Evolutionary conservation across 306 rosid genomes (phyloP), one percentile per base, ranked within the genome.

Genomic region (Ziziphus jujuba): DNA sequence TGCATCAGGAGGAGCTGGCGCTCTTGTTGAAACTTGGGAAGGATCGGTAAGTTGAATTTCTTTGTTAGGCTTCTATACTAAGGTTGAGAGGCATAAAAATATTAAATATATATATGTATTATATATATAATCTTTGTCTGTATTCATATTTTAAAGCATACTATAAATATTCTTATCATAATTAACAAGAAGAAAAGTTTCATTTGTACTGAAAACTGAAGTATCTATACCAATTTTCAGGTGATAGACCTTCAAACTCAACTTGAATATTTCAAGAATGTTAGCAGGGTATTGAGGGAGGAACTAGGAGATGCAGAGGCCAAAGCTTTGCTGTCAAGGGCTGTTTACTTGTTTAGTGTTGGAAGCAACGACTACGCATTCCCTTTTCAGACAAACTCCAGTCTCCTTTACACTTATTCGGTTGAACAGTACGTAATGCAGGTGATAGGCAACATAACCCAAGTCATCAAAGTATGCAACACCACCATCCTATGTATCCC

Each of bases 1-100:
- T 47, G 86, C 84, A 17, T 77, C 79, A 1, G 82, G 19, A 34
- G 91, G 85, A 45, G 63, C 80, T 12, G 78, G 80, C 52, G 82
- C 63, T 69, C 74, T 84, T 13, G 56, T 17, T 14, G 20, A 63
- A 62, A 55, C 69, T 51, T 43, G 38, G 23, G 50, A 61, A 44
- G 76, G 61, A 24, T 22, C 21, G 13, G 86, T 81, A 67, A 19
- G 75, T 28, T 31, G 1, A 7, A 2, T 9, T 34, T 15, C 24
- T 60, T 7, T 28, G 16, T 35, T 10, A 1, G 13, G 19, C 17
- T 47, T 10, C 51, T 10, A 8, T 13, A 1, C 13, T 17, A 8
- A 47, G 14, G 13, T 11, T 10, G 17, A 0, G 13, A 47, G 14
- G 17, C 9, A n/a, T 50, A 6, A 15, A 9, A 16, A 6, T 20